Conservation (phyloP, 129 eudicot species). For the Glebionis coronaria region DNA sequence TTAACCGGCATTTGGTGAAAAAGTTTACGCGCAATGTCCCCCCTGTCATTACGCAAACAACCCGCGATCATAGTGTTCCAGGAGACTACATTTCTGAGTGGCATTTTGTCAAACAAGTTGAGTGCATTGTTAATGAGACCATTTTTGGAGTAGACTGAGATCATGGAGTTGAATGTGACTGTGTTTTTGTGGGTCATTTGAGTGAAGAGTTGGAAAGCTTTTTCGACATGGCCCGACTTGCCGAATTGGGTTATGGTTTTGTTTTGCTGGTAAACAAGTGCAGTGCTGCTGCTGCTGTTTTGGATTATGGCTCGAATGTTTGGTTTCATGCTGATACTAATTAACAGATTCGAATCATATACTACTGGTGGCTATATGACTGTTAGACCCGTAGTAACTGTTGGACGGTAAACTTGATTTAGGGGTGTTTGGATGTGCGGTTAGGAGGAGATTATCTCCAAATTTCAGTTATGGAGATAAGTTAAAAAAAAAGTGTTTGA, state of each 20-base stretch:
- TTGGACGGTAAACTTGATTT: too few relatives aligned
- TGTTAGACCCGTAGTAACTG: too few relatives aligned
- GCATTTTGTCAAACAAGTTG: conserved; percentile 51
- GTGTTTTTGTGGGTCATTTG: conserved; percentile 44
- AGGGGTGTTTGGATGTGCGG: too few relatives aligned
- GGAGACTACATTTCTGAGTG: conserved; percentile 47
- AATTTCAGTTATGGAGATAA: too few relatives aligned
- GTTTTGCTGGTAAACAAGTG: conserved; percentile 43
- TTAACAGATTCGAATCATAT: too few relatives aligned
- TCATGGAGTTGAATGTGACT: conserved; percentile 60
- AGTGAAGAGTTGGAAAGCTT: conserved; percentile 47
- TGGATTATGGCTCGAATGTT: conserved; percentile 29
- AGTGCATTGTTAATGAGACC: conserved; percentile 44
- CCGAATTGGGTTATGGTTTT: conserved; percentile 48
- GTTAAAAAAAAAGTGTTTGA: too few relatives aligned
- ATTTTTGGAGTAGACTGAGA: conserved; percentile 52
- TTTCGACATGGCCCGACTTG: conserved; percentile 47
- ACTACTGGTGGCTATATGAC: too few relatives aligned
- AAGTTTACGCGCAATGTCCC: conserved; percentile 44
- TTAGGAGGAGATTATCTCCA: too few relatives aligned
- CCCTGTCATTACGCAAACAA: conserved; percentile 36
- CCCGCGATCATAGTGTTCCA: conserved; percentile 78
- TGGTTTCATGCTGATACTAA: conserved; percentile 19
- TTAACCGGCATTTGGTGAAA: conserved; percentile 49
- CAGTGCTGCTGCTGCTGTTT: conserved; percentile 27